These are phyloP conservation scores for Colletotrichum destructivum DNA, from an alignment of 2,329 filamentous ascomycete species.

Conservation along the genomic window DNA sequence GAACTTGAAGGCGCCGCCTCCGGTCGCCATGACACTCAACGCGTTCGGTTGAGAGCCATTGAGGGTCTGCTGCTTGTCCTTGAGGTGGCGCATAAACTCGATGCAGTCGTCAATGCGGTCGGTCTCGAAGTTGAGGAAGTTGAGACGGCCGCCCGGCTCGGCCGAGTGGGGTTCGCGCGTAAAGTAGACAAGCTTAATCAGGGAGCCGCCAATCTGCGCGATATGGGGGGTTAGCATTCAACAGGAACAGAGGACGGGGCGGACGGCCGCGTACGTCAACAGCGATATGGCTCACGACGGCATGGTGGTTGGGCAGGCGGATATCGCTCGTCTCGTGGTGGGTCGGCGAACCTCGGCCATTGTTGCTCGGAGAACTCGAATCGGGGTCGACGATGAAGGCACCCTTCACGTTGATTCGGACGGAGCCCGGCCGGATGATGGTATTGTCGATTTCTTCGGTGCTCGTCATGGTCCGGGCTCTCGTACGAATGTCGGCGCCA, in stretches of 20 bases:
- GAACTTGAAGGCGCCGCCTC: conserved; percentile 96
- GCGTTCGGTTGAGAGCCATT: conserved; percentile 81
- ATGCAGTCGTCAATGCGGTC: conserved; percentile 95
- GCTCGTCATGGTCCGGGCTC: conserved; percentile 58
- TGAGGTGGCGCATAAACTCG: conserved; percentile 88
- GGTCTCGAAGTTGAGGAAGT: conserved; percentile 97
- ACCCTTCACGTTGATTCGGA: conserved; percentile 96
- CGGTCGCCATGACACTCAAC: conserved; percentile 94
- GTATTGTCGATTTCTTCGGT: conserved; percentile 73
- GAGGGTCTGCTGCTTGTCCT: conserved; percentile 83
- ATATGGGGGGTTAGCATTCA: conserved; percentile 20
- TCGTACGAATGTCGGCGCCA: conserved; percentile 31
- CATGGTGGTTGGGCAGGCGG: conserved; percentile 94
- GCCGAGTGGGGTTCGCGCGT: conserved; percentile 86
- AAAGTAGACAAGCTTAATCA: conserved; percentile 98
- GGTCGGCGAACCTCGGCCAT: conserved; percentile 63
- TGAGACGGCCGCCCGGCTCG: conserved; percentile 89
- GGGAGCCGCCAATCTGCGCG: conserved; percentile 88
- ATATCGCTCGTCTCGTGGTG: conserved; percentile 89
- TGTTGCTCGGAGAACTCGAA: conserved; percentile 65
- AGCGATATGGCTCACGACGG: conserved; percentile 95
- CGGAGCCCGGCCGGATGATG: conserved; percentile 76
- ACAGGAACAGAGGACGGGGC: conserved; percentile 44
- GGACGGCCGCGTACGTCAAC: conserved; percentile 79
- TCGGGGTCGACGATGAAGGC: conserved; percentile 96